Conservation (phyloP, 2,329 filamentous ascomycete genomes). For the Intubia oerlemansii region DNA sequence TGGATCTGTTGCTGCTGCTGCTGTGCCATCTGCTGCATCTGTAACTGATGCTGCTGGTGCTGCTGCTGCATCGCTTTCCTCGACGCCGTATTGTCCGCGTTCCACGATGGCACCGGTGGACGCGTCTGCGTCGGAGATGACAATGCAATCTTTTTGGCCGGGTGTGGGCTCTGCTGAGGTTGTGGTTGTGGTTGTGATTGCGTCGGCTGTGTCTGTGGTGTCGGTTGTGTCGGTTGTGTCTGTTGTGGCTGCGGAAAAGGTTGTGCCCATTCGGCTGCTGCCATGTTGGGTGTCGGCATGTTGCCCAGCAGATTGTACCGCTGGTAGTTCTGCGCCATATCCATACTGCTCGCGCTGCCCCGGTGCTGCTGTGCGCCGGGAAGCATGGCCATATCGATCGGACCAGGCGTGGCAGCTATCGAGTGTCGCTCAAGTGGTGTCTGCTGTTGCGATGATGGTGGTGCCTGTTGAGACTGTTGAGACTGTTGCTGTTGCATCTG, state of each 20-base stretch:
- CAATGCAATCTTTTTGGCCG: constrained; percentile 29
- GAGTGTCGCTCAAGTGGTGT: constrained; percentile 1
- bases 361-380: constrained; percentile 3
- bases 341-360: constrained; percentile 2
- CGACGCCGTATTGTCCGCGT: constrained; percentile 13
- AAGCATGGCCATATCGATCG: too few species aligned
- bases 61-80: constrained; percentile 1
- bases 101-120: constrained; percentile 33
- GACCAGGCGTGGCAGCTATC: too few species aligned
- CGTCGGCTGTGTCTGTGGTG: too few species aligned
- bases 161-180: constrained; percentile 23
- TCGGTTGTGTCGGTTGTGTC: too few species aligned
- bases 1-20: constrained; percentile 5
- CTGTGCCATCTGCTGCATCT: constrained; percentile 5
- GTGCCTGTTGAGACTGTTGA: constrained; percentile 9
- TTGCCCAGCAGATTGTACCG: constrained; percentile 15
- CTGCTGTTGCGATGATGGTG: neutral
- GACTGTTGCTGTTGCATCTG: too few species aligned
- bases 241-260: neutral
- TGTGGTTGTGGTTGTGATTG: too few species aligned
- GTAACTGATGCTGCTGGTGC: constrained; percentile 1
- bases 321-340: constrained; percentile 10
- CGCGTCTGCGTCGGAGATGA: constrained; percentile 26
- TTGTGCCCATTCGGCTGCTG: constrained; percentile 24
- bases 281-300: constrained; percentile 10